Conservation (phyloP, 1,139 yeast genomes). For the Suhomyces yuchorum region DNA sequence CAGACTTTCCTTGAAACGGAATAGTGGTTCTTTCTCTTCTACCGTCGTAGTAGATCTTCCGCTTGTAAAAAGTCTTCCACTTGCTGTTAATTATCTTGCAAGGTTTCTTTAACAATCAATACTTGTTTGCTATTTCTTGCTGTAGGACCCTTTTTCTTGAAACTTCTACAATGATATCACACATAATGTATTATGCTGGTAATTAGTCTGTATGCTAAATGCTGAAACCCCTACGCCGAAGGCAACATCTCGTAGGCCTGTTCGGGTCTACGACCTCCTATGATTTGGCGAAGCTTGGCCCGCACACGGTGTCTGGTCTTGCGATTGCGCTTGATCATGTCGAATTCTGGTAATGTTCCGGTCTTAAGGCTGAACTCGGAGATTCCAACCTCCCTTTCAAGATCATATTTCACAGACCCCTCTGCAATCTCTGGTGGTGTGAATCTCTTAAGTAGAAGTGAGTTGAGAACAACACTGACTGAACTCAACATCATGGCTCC, state of each 20-base stretch:
- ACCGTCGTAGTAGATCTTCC: too few species aligned
- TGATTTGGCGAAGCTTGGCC: conserved; percentile 2
- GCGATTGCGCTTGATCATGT: conserved; percentile 26
- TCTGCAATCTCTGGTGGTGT: conserved; percentile 38
- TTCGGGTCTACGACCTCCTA: conserved; percentile 1
- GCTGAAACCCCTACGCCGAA: background rate
- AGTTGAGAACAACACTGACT: conserved; percentile 82
- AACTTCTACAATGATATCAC: too few species aligned
- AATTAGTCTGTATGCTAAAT: background rate
- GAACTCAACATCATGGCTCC: conserved; percentile 93
- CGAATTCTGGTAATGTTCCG: conserved; percentile 36
- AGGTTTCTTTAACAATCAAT: too few species aligned
- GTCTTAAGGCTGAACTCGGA: conserved; percentile 32
- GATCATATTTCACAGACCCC: conserved; percentile 18
- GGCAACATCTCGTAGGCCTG: conserved; percentile 15
- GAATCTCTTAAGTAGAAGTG: conserved; percentile 71
- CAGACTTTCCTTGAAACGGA: too few species aligned
- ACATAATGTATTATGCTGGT: background rate
- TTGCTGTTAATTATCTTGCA: too few species aligned
- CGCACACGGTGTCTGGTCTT: conserved; percentile 3
- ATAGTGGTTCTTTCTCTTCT: too few species aligned
- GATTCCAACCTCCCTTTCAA: conserved; percentile 25
- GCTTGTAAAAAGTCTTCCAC: too few species aligned
- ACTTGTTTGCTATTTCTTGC: too few species aligned
- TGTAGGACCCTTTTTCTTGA: too few species aligned